Conservation (phyloP, 257 asterid species). For the Solanum sitiens region DNA sequence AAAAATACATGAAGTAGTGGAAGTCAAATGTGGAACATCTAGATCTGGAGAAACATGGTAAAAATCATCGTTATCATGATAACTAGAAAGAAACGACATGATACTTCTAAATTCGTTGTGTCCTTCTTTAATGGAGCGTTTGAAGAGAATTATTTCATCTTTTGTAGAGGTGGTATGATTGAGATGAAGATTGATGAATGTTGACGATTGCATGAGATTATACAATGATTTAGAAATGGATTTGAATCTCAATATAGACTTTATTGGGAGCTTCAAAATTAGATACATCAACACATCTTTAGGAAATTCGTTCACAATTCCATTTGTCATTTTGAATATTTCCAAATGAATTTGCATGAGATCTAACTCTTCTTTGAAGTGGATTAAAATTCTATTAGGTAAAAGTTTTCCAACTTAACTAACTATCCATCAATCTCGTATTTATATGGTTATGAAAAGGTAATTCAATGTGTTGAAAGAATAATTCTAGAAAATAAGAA, state of each 20-base stretch:
- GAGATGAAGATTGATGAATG: not conserved
- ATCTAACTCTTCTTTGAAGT: not conserved
- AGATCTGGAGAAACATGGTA: not conserved
- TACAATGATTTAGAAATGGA: not conserved
- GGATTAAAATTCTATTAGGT: not conserved
- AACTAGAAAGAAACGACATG: not conserved
- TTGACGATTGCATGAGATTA: not conserved
- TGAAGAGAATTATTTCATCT: not conserved
- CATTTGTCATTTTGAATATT: not conserved
- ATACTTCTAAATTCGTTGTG: not conserved
- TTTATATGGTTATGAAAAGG: not conserved
- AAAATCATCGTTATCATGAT: not conserved
- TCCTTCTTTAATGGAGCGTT: not conserved
- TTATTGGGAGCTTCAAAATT: not conserved
- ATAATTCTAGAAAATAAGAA: not conserved
- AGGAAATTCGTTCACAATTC: too few relatives aligned
- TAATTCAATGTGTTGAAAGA: not conserved
- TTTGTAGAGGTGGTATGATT: not conserved
- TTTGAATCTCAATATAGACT: not conserved
- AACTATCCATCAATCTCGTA: not conserved
- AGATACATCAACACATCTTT: not conserved
- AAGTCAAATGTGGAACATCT: not conserved
- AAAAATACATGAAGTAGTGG: not conserved
- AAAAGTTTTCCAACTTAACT: not conserved
- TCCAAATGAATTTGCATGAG: not conserved